Evolutionary conservation across 306 rosid species (phyloP).

Genomic region (Vachellia collinsii): DNA sequence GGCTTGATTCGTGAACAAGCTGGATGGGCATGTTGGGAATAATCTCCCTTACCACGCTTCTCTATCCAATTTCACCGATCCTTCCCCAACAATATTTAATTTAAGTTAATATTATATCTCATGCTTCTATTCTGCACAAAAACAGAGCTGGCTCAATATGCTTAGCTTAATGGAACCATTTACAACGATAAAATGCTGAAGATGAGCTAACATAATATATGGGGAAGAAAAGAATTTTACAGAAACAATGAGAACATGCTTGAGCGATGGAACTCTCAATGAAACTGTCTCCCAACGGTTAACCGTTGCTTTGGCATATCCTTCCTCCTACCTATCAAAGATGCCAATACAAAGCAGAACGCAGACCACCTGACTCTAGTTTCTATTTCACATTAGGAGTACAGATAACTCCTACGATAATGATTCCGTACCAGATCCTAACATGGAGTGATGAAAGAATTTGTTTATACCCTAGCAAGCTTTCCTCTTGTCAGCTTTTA

Average conservation of each 20-base stretch:
- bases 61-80: background rate
- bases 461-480: conserved; percentile 58
- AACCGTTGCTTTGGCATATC: conserved; percentile 35
- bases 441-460: conserved; percentile 29
- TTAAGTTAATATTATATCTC: background rate
- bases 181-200: conserved; percentile 52
- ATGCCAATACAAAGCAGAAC: conserved; percentile 38
- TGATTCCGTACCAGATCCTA: conserved; percentile 19
- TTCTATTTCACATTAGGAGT: conserved; percentile 32
- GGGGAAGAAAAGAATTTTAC: conserved; percentile 54
- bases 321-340: conserved; percentile 43
- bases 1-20: no score
- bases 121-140: background rate
- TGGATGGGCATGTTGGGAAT: no score
- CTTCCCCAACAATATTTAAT: background rate
- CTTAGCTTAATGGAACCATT: conserved; percentile 39
- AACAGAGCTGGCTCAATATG: background rate
- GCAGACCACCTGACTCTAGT: conserved; percentile 28
- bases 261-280: conserved; percentile 37
- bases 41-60: no score
- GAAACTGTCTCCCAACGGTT: conserved; percentile 34
- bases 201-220: conserved; percentile 37
- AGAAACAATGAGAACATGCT: conserved; percentile 51
- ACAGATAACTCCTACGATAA: conserved; percentile 3
- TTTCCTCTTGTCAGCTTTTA: conserved; percentile 89